Conservation (phyloP, 768 basidiomycete genomes). For the Boletus reticuloceps region DNA sequence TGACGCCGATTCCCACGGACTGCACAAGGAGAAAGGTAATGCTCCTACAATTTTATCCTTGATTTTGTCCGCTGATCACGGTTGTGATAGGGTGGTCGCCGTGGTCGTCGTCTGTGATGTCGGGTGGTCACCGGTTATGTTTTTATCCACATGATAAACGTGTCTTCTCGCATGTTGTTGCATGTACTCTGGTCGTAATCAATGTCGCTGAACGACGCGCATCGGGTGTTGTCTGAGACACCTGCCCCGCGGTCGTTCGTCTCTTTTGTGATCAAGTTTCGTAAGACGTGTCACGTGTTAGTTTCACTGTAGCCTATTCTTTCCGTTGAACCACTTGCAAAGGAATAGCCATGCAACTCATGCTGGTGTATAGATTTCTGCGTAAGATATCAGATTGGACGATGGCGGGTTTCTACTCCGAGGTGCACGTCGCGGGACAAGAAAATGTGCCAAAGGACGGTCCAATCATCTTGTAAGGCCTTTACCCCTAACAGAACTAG, state of each 20-base stretch:
- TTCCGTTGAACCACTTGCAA: not conserved
- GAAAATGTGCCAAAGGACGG: constrained; percentile 57
- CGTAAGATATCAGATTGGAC: constrained; percentile 62
- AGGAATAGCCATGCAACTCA: constrained; percentile 39
- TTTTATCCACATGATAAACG: constrained; percentile 19
- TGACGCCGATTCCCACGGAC: constrained; percentile 96
- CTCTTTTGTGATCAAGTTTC: not conserved
- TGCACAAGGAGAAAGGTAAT: constrained; percentile 93
- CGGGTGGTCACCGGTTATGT: not conserved
- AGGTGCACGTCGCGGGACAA: constrained; percentile 53
- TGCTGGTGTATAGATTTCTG: constrained; percentile 56
- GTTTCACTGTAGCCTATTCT: not conserved
- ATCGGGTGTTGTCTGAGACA: constrained; percentile 53
- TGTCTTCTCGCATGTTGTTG: constrained; percentile 26
- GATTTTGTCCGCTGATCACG: not conserved
- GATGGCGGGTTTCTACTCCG: constrained; percentile 57
- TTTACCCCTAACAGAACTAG: not conserved
- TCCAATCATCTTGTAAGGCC: constrained; percentile 56
- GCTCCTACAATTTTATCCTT: not conserved
- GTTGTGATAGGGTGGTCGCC: constrained; percentile 83
- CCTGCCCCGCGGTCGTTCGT: constrained; percentile 78
- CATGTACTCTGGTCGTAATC: constrained; percentile 36
- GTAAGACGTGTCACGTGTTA: not conserved
- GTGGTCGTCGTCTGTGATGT: constrained; percentile 89
- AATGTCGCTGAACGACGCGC: constrained; percentile 88